A percentile compares a stretch with the other conserved stretches of the same genome.
Evolutionary conservation across 164 flowering plant genomes (phyloP).

Genomic region (Dillenia turbinata): DNA sequence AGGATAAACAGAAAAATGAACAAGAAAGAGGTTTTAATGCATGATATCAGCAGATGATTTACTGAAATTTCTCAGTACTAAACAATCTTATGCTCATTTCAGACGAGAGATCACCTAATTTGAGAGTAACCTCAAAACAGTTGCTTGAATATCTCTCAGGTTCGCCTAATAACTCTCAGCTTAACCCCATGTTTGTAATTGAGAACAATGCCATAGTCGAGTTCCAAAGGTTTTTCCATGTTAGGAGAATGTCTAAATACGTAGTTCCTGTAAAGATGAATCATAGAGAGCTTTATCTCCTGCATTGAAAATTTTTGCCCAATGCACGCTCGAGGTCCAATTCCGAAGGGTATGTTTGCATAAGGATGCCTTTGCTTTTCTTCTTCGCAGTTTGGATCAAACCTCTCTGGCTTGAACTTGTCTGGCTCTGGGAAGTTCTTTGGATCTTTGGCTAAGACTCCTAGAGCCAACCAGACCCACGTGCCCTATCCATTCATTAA

Average conservation of each 20-base stretch:
- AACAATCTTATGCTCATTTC: too few species aligned
- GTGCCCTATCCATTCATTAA: slow-evolving; percentile 53
- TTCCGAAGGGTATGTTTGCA: slow-evolving; percentile 89
- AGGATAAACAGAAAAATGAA: too few species aligned
- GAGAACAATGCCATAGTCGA: slow-evolving; percentile 78
- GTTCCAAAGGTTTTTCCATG: slow-evolving; percentile 78
- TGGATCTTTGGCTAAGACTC: slow-evolving; percentile 88
- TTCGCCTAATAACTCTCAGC: slow-evolving; percentile 51
- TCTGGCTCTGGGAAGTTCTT: slow-evolving; percentile 88
- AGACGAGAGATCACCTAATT: too few species aligned
- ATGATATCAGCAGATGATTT: too few species aligned
- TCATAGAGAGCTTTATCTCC: slow-evolving; percentile 74
- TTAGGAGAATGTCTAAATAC: slow-evolving; percentile 62
- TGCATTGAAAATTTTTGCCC: slow-evolving; percentile 81
- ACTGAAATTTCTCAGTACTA: too few species aligned
- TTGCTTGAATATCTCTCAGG: slow-evolving; percentile 6
- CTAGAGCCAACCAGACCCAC: slow-evolving; percentile 94
- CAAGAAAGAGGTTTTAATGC: too few species aligned
- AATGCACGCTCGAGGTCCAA: slow-evolving; percentile 86
- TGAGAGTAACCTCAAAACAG: too few species aligned
- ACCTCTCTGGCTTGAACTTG: slow-evolving; percentile 84
- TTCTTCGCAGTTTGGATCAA: slow-evolving; percentile 74
- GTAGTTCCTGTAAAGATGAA: slow-evolving; percentile 71
- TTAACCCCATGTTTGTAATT: slow-evolving; percentile 88
- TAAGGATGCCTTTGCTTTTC: slow-evolving; percentile 85